phyloP scores from a whole-genome alignment of 169 alveolate genomes.

The Plasmodium reichenowi region DNA sequence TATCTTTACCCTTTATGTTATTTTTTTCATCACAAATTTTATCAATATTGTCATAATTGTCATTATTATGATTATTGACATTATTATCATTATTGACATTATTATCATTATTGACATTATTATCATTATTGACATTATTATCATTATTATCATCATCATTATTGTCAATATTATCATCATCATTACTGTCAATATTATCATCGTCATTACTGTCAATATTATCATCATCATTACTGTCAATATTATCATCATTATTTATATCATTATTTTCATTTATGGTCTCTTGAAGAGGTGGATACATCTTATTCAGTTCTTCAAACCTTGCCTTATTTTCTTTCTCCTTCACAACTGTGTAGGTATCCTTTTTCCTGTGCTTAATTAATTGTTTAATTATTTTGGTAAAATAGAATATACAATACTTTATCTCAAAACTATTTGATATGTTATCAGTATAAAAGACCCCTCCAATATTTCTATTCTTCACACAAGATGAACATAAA shows the following conservation, averaged over 20 bases:
- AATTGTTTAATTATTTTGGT: slow-evolving; percentile 12
- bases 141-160: not conserved
- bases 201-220: not conserved
- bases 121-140: not conserved
- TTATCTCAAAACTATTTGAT: slow-evolving; percentile 64
- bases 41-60: not conserved
- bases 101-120: not conserved
- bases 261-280: not conserved
- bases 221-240: not conserved
- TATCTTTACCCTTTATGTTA: not conserved
- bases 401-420: slow-evolving; percentile 32
- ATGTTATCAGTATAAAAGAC: slow-evolving; percentile 59
- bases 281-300: not conserved
- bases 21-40: not conserved
- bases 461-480: slow-evolving; percentile 9
- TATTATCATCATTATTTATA: slow-evolving; percentile 4
- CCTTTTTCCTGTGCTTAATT: slow-evolving; percentile 35
- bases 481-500: slow-evolving; percentile 31
- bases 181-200: not conserved
- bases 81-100: not conserved
- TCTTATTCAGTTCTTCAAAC: slow-evolving; percentile 1
- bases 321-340: slow-evolving; percentile 42
- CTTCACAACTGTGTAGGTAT: slow-evolving; percentile 47
- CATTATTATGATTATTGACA: not conserved
- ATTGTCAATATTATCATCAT: not conserved